Conservation (phyloP, 1,139 yeast species). For the Sugiyamaella xylanicola region DNA sequence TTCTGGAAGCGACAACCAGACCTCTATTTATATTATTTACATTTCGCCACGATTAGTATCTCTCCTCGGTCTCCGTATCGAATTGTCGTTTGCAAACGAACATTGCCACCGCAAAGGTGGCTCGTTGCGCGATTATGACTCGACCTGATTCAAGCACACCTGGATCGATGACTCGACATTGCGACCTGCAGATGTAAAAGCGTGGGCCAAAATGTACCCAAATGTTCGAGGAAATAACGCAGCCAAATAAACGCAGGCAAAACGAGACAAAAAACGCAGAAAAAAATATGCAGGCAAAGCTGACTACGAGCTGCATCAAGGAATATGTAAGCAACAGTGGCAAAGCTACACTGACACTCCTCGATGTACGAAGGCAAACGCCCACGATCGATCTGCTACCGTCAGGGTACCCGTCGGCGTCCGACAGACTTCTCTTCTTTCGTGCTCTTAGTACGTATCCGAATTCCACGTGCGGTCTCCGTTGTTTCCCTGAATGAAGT, state of each 20-base stretch:
- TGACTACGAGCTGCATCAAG: too few relatives aligned
- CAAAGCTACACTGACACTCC: too few relatives aligned
- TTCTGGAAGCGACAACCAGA: too few relatives aligned
- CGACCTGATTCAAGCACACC: neutral
- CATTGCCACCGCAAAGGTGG: neutral
- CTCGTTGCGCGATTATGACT: constrained; percentile 1
- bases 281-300: neutral
- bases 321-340: too few relatives aligned
- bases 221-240: neutral
- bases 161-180: neutral
- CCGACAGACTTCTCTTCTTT: too few relatives aligned
- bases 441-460: too few relatives aligned
- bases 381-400: too few relatives aligned
- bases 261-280: neutral
- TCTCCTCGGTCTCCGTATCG: neutral
- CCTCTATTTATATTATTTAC: neutral
- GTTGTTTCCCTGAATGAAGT: too few relatives aligned
- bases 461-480: too few relatives aligned
- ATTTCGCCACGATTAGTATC: neutral
- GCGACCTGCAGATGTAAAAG: neutral
- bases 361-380: too few relatives aligned
- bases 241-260: neutral
- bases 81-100: neutral
- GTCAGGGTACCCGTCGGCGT: too few relatives aligned
- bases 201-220: neutral